Evolutionary conservation across 1,139 yeast genomes (phyloP).

Genomic region (Protomyces pachydermus): DNA sequence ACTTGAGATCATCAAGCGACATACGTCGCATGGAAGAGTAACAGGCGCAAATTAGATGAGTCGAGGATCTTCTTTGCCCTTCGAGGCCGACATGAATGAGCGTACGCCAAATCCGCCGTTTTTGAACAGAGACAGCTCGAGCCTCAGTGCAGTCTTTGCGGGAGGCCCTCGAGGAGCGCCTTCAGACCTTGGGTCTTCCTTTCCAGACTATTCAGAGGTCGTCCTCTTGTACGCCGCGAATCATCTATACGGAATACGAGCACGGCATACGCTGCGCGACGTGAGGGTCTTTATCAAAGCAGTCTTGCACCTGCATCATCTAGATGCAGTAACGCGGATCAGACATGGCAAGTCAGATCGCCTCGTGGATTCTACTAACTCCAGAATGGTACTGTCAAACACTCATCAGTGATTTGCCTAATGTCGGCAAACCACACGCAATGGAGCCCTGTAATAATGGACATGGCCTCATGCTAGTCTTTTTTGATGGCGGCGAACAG

Average conservation of each 20-base stretch:
- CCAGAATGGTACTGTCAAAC: conserved; percentile 20
- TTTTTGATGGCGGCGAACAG: conserved; percentile 8
- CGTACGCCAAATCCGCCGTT: too few relatives aligned
- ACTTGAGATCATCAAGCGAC: too few relatives aligned
- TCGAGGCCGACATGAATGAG: too few relatives aligned
- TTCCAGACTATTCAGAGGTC: conserved; percentile 3
- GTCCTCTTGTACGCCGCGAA: conserved; percentile 4
- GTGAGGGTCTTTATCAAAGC: conserved; percentile 5
- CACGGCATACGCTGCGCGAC: conserved; percentile 1
- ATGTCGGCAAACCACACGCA: conserved; percentile 10
- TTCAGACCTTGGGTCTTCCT: not conserved
- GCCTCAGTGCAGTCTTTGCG: too few relatives aligned
- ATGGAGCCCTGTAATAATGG: conserved; percentile 16
- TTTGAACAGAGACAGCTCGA: too few relatives aligned
- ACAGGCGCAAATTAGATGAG: too few relatives aligned
- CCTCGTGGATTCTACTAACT: not conserved
- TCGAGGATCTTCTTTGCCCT: too few relatives aligned
- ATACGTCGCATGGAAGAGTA: too few relatives aligned
- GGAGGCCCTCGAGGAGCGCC: too few relatives aligned
- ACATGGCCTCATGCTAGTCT: conserved; percentile 15
- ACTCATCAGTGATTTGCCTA: not conserved
- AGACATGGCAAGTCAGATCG: conserved; percentile 1
- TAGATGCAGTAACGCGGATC: conserved; percentile 2
- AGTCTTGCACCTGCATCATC: conserved; percentile 1
- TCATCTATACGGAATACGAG: not conserved